Evolutionary conservation across 2,329 filamentous ascomycete species (phyloP), one percentile per base, ranked within the genome.

Genomic region (Pleoardoris graminearum): DNA sequence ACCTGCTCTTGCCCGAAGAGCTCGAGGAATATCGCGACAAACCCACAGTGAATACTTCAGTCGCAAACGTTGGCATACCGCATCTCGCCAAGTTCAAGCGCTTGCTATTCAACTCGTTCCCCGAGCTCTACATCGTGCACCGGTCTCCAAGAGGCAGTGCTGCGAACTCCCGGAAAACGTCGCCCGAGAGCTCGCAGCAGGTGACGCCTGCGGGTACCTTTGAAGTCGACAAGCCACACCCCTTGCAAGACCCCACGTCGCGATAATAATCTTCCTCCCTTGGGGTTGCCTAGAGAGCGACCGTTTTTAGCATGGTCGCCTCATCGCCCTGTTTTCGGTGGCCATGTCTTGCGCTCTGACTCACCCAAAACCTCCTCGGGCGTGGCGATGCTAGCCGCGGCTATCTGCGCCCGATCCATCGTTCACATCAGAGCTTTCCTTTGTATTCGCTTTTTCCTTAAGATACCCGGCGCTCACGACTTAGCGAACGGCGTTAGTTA

Each of bases 111-210:
- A 75, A 77, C 50, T 74, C 71, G 51, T 80, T 73, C 55, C 71
- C 77, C 21, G 74, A 79, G 30, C 69, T 80, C n/a, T 80, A 77
- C 63, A 79, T 80, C 54, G 75, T 80, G 16, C 77, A 72, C 43
- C 71, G 75, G 16, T 74, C 77, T 36, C 17, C 38, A n/a, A 66
- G 66, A 14, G 62, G 62, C 23, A 65, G 66, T 27, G 69, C 70
- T 4, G 58, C 63, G 22, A 72, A 61, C 33, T 75, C 71, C 35
- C 72, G 74, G 27, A 68, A 73, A 53, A 71, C 55, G 51, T 73
- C 70, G n/a, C 70, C 71, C 1, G 69, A 73, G 54, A 67, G 61
- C 17, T 73, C 69, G 33, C 68, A 72, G 62, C 68, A 73, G 45
- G 68, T 73, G n/a, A n/a, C n/a, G n/a, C n/a, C n/a, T 11, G 55